Conservation (phyloP, 768 basidiomycete species). For the Mycena vitilis region DNA sequence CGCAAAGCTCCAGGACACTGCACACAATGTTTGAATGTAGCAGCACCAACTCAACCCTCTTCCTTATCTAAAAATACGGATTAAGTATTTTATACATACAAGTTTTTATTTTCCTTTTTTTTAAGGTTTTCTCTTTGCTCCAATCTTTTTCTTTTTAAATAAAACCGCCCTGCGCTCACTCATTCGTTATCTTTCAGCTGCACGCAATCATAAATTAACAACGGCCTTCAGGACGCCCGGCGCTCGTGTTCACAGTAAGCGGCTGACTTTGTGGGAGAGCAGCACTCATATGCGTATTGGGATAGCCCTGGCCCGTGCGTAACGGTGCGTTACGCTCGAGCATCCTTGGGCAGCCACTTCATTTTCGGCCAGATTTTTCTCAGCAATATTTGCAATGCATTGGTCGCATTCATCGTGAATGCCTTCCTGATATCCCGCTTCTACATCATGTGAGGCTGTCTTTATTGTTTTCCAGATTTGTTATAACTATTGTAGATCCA, state of each 20-base stretch:
- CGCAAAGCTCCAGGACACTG: too few species aligned
- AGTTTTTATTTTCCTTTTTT: too few species aligned
- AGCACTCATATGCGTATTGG: neutral
- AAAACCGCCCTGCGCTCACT: too few species aligned
- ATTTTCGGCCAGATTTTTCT: neutral
- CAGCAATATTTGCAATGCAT: neutral
- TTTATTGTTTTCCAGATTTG: too few species aligned
- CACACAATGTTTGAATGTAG: too few species aligned
- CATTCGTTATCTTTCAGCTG: neutral
- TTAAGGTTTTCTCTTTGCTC: too few species aligned
- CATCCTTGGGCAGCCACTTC: too few species aligned
- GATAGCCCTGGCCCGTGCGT: slow-evolving; percentile 1
- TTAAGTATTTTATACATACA: too few species aligned
- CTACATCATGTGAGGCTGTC: neutral
- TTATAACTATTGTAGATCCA: neutral
- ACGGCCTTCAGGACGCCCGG: neutral
- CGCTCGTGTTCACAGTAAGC: neutral
- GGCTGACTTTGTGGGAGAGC: neutral
- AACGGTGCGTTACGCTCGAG: neutral
- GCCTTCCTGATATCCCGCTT: slow-evolving; percentile 8
- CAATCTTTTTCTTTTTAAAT: too few species aligned
- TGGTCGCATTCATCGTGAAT: slow-evolving; percentile 1
- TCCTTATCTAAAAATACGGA: too few species aligned
- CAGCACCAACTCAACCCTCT: too few species aligned
- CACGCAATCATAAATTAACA: neutral